Evolutionary conservation across 495 filamentous ascomycete species (phyloP), one percentile per base, ranked within the genome.

Genomic region (Letharia lupina): DNA sequence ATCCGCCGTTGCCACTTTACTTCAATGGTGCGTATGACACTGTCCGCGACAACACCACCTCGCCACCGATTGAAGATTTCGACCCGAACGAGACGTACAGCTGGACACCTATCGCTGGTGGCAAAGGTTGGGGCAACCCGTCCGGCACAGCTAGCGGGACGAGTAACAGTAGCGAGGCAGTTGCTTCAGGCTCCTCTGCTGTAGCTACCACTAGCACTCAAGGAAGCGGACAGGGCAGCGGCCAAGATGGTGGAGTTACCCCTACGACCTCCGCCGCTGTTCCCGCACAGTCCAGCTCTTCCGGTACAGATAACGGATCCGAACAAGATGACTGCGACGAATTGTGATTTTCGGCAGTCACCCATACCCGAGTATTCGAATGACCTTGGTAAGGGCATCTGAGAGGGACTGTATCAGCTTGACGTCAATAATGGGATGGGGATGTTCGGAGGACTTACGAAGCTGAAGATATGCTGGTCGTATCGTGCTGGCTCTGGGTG

Each of bases 41-140:
- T 6, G 33, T 66, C 16, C 50, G 68, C 28, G 63, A 63, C 50
- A 33, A 68, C 23, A 60, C 42, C 40, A 68, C 64, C 31, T 58
- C 66, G 15, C 69, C 69, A 16, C 64, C 64, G 28, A 56, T 69
- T 42, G 41, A 56, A 20, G 67, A 71, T n/a, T 71, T 67, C 65
- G 58, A 42, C 33, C 45, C 62, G 12, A 69, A 66, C 20, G 60
- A 63, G 11, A 70, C 63, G 41, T 69, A 67, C 31, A 63, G 57
- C 37, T 73, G 71, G 71, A 40, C 31, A 18, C 71, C 69, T 18
- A 48, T 73, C 45, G 71, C 71, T 23, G 71, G 71, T 20, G 71
- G 71, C 35, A 68, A 65, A 54, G 69, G 71, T 16, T 70, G 64
- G 66, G 65, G 67, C 13, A 65, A 65, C 40, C 64, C 67, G 7